Evolutionary conservation across 768 basidiomycete species (phyloP), one percentile per base, ranked within the genome.

Genomic region (Pilatotrama ljubarskyi): DNA sequence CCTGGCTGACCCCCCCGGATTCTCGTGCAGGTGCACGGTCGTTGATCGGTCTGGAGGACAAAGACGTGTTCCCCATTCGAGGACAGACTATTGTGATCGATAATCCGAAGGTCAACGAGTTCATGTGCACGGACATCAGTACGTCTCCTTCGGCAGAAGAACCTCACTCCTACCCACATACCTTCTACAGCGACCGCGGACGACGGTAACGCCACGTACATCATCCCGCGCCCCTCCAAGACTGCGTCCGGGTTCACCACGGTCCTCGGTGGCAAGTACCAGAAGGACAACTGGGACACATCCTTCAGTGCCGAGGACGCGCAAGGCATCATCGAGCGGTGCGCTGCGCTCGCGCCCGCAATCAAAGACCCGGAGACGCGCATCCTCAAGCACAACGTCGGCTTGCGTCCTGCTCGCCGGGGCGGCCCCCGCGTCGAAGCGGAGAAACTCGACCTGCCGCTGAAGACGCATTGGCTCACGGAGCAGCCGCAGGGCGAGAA

Each of bases 21-120:
- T n/a, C 40, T 17, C 9, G 44, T 18, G 11, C 51, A 81, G 89
- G 88, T 3, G 85, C 93, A 9, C 79, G 84, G 50, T 85, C 84
- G 32, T 78, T 96, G 42, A 83, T 90, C 13, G 94, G 93, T 5
- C 84, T 95, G 2, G 87, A 94, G 67, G 95, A 97, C 71, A 78
- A 79, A 58, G 76, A 75, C 22, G 75, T 94, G 22, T 85, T 83
- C 69, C 92, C 94, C 0, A 82, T 94, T 63, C 80, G 93, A 43
- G 94, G 94, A 8, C 95, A 96, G 74, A 88, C 91, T 0, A 85
- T 95, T 9, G 71, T 94, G 17, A 78, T 95, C 20, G 73, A 82
- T 38, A 90, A 91, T 2, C 87, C 90, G 0, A 80, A 82, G 74
- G 76, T 91, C 44, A 79, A 75, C 43, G 75, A 78, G 56, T 75